Conservation (phyloP, 176 grass and related monocot species). For the Chloris gayana region DNA sequence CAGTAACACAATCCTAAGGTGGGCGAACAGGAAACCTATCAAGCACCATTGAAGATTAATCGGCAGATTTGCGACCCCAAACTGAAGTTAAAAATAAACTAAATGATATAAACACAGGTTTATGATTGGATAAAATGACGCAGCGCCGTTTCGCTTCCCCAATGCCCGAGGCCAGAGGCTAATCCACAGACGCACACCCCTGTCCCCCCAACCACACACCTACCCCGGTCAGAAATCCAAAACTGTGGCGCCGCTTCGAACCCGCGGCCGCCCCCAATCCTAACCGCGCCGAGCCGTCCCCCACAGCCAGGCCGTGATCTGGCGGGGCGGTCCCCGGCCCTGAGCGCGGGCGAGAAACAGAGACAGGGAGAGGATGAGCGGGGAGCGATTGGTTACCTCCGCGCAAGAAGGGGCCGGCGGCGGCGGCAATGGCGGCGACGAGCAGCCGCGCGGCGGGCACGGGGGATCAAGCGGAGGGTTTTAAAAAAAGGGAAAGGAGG, state of each 20-base stretch:
- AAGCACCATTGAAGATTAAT: background rate
- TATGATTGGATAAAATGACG: conserved; percentile 13
- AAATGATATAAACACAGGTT: background rate
- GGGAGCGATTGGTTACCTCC: conserved; percentile 14
- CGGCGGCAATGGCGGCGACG: conserved; percentile 21
- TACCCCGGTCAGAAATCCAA: background rate
- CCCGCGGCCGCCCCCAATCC: background rate
- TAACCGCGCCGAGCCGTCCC: background rate
- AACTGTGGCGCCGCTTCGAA: background rate
- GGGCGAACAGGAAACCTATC: background rate
- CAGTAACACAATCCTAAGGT: background rate
- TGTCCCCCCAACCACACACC: too few relatives aligned
- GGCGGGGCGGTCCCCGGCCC: background rate
- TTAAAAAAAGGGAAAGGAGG: conserved; percentile 6
- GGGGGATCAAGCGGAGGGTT: conserved; percentile 37
- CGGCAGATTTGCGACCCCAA: background rate
- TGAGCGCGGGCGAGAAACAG: background rate
- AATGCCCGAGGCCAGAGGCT: background rate
- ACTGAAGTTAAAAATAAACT: background rate
- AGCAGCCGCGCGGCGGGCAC: conserved; percentile 13
- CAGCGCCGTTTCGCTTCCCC: background rate
- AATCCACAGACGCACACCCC: background rate
- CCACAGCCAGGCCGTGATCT: background rate
- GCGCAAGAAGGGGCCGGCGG: background rate
- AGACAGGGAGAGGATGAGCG: background rate